Evolutionary conservation across 805 yeast species (phyloP), one percentile per base, ranked within the genome.

Genomic region (Cyberlindnera maritima): DNA sequence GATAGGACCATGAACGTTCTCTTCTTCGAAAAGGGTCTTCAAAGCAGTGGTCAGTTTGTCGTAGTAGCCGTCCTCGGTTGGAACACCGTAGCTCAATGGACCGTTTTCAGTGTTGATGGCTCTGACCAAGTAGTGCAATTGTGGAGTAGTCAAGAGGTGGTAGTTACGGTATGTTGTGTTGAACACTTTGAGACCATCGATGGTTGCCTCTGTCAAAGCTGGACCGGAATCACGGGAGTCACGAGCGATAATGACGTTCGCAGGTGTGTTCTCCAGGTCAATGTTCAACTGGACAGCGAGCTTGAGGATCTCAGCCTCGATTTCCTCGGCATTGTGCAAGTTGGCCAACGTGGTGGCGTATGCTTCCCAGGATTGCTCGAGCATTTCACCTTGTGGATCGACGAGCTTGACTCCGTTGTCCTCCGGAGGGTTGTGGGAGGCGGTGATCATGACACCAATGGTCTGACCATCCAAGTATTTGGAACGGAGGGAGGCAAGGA

Each of bases 371-470:
- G 73, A 58, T 44, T 81, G 80, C 47, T 79, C 85, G 56, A 91
- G 75, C 97, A 91, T 91, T 52, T 86, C 89, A 21, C 98, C 97
- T 62, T 76, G 68, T 1, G 98, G 97, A 56, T 92, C 98, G 20
- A 92, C 88, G n/a, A 94, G 74, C 67, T 92, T 92, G 42, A 89
- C 92, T 25, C 97, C 97, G 58, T 89, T 89, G 63, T 91, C 97
- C 36, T 72, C 72, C 0, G 97, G 96, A 0, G 97, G 97, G 59
- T 90, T 90, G 65, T 90, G 97, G 0, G 96, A 86, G 0, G 97
- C 97, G 1, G 97, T 94, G 60, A 94, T 83, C 97, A 94, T 92
- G 12, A 91, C 84, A n/a, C 99, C 99, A 26, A 91, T 77, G 9
- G 85, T 78, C 57, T 84, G 72, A 1, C 92, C 88, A 1, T 70